A percentile compares a stretch with the other conserved stretches of the same genome.
Evolutionary conservation across 345 rosid species (phyloP).

Genomic region (Mercurialis annua): DNA sequence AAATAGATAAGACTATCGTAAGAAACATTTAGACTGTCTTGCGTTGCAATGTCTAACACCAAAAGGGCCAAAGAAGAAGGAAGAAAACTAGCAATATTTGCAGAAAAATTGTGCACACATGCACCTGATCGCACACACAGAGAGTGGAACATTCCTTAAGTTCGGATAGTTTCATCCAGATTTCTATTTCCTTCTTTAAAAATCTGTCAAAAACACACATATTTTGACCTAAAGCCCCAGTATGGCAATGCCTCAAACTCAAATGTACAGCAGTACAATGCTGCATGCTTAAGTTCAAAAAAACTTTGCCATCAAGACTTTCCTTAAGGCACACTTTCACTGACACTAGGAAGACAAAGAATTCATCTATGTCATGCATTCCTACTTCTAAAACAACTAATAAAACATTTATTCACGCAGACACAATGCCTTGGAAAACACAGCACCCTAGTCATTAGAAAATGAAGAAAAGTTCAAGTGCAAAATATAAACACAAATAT

Average conservation of each 20-base stretch:
- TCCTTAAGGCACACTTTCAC: neutral
- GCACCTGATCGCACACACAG: neutral
- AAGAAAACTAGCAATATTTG: neutral
- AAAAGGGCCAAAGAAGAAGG: too few relatives aligned
- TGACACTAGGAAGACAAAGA: neutral
- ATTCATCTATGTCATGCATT: neutral
- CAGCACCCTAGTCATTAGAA: neutral
- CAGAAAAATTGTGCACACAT: neutral
- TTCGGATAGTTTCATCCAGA: neutral
- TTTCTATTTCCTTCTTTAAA: too few relatives aligned
- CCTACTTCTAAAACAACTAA: neutral
- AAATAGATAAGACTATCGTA: too few relatives aligned
- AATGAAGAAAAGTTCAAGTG: neutral
- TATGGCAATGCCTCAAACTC: neutral
- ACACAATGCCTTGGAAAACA: neutral
- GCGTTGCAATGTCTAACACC: too few relatives aligned
- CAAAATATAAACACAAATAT: neutral
- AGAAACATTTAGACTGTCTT: too few relatives aligned
- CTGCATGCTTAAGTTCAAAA: neutral
- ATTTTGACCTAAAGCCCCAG: neutral
- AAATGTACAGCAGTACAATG: neutral
- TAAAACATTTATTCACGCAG: too few relatives aligned
- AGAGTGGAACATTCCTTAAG: neutral
- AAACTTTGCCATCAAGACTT: neutral
- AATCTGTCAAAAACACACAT: neutral